Conservation (phyloP, 345 rosid species). For the Eutrema japonicum region DNA sequence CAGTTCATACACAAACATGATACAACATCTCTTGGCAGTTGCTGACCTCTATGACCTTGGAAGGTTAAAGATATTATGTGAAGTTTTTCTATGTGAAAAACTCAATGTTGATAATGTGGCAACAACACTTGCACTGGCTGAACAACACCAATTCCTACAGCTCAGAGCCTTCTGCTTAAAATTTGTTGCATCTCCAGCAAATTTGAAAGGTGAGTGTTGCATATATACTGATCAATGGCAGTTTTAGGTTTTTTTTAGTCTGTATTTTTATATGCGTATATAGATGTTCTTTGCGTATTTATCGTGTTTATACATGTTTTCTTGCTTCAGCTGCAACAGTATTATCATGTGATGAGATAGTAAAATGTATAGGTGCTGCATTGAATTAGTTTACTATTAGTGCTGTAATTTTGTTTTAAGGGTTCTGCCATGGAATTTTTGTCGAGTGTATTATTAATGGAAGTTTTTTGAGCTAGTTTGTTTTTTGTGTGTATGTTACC, state of each 20-base stretch:
- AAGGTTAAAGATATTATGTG: conserved; percentile 76
- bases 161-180: conserved; percentile 83
- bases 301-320: conserved; percentile 5
- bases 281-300: background rate
- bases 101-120: conserved; percentile 81
- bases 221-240: conserved; percentile 38
- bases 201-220: conserved; percentile 79
- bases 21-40: conserved; percentile 89
- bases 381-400: conserved; percentile 1
- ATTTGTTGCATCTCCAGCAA: conserved; percentile 76
- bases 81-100: conserved; percentile 79
- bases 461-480: background rate
- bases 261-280: conserved; percentile 10
- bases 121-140: conserved; percentile 90
- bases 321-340: conserved; percentile 9
- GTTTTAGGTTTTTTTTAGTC: conserved; percentile 41
- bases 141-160: conserved; percentile 82
- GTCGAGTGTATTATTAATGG: conserved; percentile 7
- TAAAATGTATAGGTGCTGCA: conserved; percentile 17
- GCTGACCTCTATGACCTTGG: conserved; percentile 89
- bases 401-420: conserved; percentile 1
- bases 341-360: conserved; percentile 1
- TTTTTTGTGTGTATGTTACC: background rate
- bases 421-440: conserved; percentile 23
- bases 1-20: conserved; percentile 69